A percentile compares a stretch with the other conserved stretches of the same genome.
These are phyloP conservation scores for Amanita rubescens DNA, from an alignment of 768 basidiomycete genomes.

Conservation along the genomic window DNA sequence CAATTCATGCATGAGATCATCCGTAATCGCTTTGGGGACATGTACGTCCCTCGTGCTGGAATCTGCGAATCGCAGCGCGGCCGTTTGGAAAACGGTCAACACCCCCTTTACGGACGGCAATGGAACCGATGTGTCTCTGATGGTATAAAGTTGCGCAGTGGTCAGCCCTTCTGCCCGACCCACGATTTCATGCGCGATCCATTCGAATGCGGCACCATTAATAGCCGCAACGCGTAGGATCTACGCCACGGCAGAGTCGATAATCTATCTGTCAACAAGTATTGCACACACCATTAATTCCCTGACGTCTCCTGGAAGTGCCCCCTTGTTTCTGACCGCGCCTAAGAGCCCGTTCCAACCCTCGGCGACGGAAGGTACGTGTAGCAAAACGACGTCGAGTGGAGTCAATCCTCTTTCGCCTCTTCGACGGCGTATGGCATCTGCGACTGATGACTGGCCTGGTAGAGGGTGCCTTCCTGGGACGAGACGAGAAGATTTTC, in stretches of 20 bases:
- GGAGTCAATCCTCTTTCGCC: conserved; percentile 42
- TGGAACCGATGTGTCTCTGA: conserved; percentile 41
- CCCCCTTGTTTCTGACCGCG: conserved; percentile 40
- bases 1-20: conserved; percentile 29
- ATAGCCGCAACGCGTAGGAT: conserved; percentile 45
- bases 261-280: neutral
- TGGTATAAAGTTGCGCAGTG: conserved; percentile 44
- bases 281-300: conserved; percentile 38
- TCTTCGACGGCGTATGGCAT: conserved; percentile 41
- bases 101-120: conserved; percentile 31
- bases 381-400: conserved; percentile 42
- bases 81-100: too few species aligned
- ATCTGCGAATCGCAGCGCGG: conserved; percentile 53
- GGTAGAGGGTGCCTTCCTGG: conserved; percentile 37
- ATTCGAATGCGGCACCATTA: conserved; percentile 44
- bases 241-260: conserved; percentile 18
- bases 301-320: conserved; percentile 38
- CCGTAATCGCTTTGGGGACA: conserved; percentile 34
- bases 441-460: conserved; percentile 36
- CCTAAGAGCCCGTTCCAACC: conserved; percentile 46
- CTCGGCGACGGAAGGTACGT: conserved; percentile 39
- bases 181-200: conserved; percentile 50
- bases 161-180: conserved; percentile 44
- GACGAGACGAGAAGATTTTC: conserved; percentile 31
- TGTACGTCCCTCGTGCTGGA: conserved; percentile 43